phyloP scores from a whole-genome alignment of 176 grass and related monocot genomes.

The Hordeum marinum region DNA sequence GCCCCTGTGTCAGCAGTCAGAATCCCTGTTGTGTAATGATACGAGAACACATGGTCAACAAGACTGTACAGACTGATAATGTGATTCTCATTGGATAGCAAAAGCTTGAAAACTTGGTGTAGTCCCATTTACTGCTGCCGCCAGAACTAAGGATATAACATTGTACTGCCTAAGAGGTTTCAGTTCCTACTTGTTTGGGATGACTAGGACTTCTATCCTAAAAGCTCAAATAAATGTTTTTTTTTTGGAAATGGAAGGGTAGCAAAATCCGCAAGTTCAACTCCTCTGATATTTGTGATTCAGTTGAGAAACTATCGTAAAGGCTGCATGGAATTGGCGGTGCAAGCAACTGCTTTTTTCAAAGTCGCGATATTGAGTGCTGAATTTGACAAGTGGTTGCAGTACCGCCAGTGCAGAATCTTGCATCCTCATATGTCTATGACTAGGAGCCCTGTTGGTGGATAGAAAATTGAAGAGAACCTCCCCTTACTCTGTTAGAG shows the following conservation, averaged over 20 bases:
- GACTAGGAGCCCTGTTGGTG: not conserved
- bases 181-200: not conserved
- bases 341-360: not conserved
- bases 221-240: not conserved
- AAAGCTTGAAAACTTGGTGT: not conserved
- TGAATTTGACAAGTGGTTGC: not conserved
- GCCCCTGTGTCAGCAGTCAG: not conserved
- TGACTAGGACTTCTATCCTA: not conserved
- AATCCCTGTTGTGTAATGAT: not conserved
- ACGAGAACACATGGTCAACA: not conserved
- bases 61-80: not conserved
- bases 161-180: not conserved
- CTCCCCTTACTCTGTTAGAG: not conserved
- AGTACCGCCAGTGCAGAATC: not conserved
- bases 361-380: not conserved
- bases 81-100: not conserved
- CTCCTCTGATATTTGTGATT: not conserved
- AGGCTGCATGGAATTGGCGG: not conserved
- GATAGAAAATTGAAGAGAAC: constrained; percentile 12
- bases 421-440: not conserved
- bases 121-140: not conserved
- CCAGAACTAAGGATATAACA: not conserved
- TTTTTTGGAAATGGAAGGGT: not conserved
- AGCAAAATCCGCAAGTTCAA: not conserved
- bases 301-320: not conserved